phyloP scores from a whole-genome alignment of 2,329 filamentous ascomycete species.

The Lachnum nothofagi region DNA sequence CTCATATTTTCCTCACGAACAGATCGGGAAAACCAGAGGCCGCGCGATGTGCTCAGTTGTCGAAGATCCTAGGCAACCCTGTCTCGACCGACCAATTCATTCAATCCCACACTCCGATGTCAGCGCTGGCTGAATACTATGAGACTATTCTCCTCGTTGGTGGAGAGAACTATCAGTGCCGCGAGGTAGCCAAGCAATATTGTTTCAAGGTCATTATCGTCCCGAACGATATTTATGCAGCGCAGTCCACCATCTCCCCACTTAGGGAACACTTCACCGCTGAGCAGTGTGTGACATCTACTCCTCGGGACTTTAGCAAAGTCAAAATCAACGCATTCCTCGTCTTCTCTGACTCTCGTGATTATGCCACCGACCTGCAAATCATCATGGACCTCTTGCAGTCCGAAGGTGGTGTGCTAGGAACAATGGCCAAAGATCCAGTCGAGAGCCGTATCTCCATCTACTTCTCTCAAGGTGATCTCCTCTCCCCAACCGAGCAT shows the following conservation, averaged over 20 bases:
- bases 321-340: conserved; percentile 69
- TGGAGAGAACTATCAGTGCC: conserved; percentile 69
- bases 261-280: conserved; percentile 61
- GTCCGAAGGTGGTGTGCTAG: conserved; percentile 60
- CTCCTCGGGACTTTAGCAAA: conserved; percentile 67
- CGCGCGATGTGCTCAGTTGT: conserved; percentile 60
- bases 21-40: conserved; percentile 66
- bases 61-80: conserved; percentile 59
- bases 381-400: conserved; percentile 70
- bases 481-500: conserved; percentile 61
- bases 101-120: conserved; percentile 73
- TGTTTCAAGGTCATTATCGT: conserved; percentile 70
- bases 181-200: conserved; percentile 67
- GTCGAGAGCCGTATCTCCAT: conserved; percentile 64
- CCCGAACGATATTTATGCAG: conserved; percentile 68
- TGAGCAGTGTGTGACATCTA: conserved; percentile 61
- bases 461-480: conserved; percentile 65
- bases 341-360: conserved; percentile 68
- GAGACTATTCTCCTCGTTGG: conserved; percentile 70
- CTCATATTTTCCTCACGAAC: conserved; percentile 71
- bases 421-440: conserved; percentile 62
- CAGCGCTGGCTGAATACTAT: conserved; percentile 70
- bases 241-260: conserved; percentile 63
- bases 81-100: conserved; percentile 71
- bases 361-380: conserved; percentile 71